Conservation (phyloP, 768 basidiomycete species). For the Tylopilus plumbeoviolaceoides region DNA sequence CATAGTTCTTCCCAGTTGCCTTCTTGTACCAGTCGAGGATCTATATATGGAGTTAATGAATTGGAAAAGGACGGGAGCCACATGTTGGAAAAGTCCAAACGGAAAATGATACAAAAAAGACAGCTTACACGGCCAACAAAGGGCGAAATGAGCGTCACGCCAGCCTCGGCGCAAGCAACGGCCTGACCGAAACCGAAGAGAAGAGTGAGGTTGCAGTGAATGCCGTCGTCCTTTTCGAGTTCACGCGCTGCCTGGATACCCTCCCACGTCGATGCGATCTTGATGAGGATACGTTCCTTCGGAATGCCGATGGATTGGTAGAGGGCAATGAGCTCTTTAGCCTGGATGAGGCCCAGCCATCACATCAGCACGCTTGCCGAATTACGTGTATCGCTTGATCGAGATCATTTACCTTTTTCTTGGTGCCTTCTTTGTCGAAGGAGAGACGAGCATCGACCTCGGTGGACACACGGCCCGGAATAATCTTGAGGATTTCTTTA, state of each 20-base stretch:
- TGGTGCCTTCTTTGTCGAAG: conserved; percentile 91
- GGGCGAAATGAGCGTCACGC: conserved; percentile 97
- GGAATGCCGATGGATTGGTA: conserved; percentile 93
- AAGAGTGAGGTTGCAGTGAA: conserved; percentile 99
- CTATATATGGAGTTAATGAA: conserved; percentile 35
- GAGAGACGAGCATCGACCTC: conserved; percentile 98
- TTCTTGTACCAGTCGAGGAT: conserved; percentile 99
- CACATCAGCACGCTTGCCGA: conserved; percentile 9
- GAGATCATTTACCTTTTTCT: conserved; percentile 60
- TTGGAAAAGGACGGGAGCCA: conserved; percentile 1
- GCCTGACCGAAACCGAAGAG: conserved; percentile 99
- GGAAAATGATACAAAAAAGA: neutral
- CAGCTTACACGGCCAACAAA: conserved; percentile 91
- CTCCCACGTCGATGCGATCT: conserved; percentile 99
- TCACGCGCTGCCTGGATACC: conserved; percentile 98
- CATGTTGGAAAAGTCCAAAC: conserved; percentile 12
- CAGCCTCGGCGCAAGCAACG: conserved; percentile 97
- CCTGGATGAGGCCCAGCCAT: conserved; percentile 34
- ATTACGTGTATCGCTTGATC: conserved; percentile 23
- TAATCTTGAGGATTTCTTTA: conserved; percentile 89
- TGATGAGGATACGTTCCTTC: conserved; percentile 95
- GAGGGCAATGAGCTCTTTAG: conserved; percentile 85
- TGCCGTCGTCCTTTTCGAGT: conserved; percentile 86
- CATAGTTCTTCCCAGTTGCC: conserved; percentile 78
- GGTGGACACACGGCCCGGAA: conserved; percentile 98